A percentile compares a stretch with the other conserved stretches of the same genome.
These are phyloP conservation scores for Suhomyces emberorum DNA, from an alignment of 805 yeast species.

Conservation along the genomic window DNA sequence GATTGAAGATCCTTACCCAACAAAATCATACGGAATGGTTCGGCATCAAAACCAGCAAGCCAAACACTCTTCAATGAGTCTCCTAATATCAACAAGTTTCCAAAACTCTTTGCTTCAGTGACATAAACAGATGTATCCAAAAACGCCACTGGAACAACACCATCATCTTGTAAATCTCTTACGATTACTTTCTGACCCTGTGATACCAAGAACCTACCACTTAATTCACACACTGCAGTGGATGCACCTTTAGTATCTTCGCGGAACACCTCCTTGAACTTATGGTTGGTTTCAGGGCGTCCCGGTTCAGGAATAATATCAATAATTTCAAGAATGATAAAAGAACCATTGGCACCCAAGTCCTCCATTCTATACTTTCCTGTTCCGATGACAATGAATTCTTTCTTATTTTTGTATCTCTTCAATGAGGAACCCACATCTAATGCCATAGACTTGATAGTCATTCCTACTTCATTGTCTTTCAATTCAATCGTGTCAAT, in stretches of 20 bases:
- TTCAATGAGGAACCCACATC: slow-evolving; percentile 43
- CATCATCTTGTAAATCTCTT: slow-evolving; percentile 81
- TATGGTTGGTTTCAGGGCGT: slow-evolving; percentile 76
- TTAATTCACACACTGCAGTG: slow-evolving; percentile 68
- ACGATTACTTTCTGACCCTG: slow-evolving; percentile 85
- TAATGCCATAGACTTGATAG: slow-evolving; percentile 51
- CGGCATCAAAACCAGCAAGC: slow-evolving; percentile 88
- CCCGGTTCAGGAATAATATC: slow-evolving; percentile 89
- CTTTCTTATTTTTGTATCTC: slow-evolving; percentile 51
- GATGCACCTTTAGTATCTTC: slow-evolving; percentile 85
- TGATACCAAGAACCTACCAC: slow-evolving; percentile 78
- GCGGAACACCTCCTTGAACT: slow-evolving; percentile 65
- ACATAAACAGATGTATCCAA: slow-evolving; percentile 80
- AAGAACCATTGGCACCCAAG: slow-evolving; percentile 72
- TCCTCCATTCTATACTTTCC: slow-evolving; percentile 78
- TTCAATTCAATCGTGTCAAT: slow-evolving; percentile 67
- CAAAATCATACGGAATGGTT: slow-evolving; percentile 82
- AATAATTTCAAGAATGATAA: slow-evolving; percentile 68
- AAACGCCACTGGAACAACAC: slow-evolving; percentile 92
- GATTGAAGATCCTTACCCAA: slow-evolving; percentile 70
- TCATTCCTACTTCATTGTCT: slow-evolving; percentile 63
- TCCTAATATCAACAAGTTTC: slow-evolving; percentile 76
- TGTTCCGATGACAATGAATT: slow-evolving; percentile 75
- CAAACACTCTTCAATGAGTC: slow-evolving; percentile 76
- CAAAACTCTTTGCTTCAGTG: slow-evolving; percentile 76